Evolutionary conservation across 2,329 filamentous ascomycete genomes (phyloP), one percentile per base, ranked within the genome.

Genomic region (Decorospora gaudefroyi): DNA sequence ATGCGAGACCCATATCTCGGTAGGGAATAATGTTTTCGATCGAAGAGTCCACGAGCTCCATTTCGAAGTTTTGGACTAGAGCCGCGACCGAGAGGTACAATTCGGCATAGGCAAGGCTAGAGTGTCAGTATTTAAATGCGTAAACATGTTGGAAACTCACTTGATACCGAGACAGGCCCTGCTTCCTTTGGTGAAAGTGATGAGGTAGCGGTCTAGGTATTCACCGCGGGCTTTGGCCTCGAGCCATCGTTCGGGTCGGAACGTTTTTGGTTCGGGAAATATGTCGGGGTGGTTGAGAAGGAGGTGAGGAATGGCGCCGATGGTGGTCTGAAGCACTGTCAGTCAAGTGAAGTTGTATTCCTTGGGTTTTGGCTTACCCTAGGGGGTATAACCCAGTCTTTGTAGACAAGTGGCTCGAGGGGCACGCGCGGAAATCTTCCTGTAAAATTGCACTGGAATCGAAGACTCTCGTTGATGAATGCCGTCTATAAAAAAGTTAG

Each of bases 101-200:
- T 43, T 67, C 58, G 1, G 57, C 53, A 26, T 59, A 54, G 4
- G 55, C 65, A 5, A 66, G 47, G 44, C 73, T 69, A 40, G 5
- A 13, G 9, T 1, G 9, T 37, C 17, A 37, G 23, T 15, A 13
- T 21, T 4, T 71, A 11, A 11, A 18, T 11, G 22, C 9, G 18
- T 13, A 22, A 4, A 10, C 21, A 12, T n/a, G n/a, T n/a, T n/a
- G 5, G 13, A 28, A 18, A 17, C 44, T 38, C 38, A 54, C 41
- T 46, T 42, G 13, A 54, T 71, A 6, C 73, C 74, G 13, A 75
- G 48, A 42, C 73, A 76, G 19, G 58, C 59, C 18, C 73, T 51
- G 5, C 61, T 65, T 0, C 72, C 72, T 27, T 67, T 68, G 11
- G 60, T 57, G 39, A 76, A 76, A 0, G 66, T 49, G 4, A 73